These are phyloP conservation scores for Polychaeton citri DNA, from an alignment of 2,329 filamentous ascomycete genomes.

Conservation along the genomic window DNA sequence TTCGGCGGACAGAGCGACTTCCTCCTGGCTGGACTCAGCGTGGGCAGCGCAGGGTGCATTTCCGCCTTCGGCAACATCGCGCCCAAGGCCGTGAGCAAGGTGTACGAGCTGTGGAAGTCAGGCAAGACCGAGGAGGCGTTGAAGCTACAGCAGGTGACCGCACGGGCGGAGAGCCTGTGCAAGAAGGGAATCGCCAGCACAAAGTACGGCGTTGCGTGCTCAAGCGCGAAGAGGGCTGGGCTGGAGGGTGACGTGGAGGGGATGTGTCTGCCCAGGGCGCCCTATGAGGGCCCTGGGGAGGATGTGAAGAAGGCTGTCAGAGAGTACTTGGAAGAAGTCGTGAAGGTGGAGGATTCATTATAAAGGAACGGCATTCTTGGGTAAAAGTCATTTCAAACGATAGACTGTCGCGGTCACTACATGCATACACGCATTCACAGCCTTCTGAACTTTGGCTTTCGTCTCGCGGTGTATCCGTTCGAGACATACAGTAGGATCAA, in stretches of 20 bases:
- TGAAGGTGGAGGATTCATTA: conserved; percentile 25
- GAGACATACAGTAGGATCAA: too few relatives aligned
- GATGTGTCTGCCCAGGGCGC: conserved; percentile 45
- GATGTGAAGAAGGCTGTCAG: conserved; percentile 30
- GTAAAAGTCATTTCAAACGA: too few relatives aligned
- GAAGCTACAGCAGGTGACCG: conserved; percentile 43
- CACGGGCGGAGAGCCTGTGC: conserved; percentile 48
- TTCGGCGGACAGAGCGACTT: conserved; percentile 66
- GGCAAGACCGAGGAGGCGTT: conserved; percentile 44
- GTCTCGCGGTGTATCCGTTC: too few relatives aligned
- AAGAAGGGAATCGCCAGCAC: conserved; percentile 52
- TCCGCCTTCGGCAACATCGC: conserved; percentile 44
- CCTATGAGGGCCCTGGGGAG: conserved; percentile 41
- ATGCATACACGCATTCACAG: too few relatives aligned
- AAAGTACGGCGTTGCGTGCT: conserved; percentile 50
- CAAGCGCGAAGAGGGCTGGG: conserved; percentile 45
- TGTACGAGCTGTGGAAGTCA: conserved; percentile 45
- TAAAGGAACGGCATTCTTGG: too few relatives aligned
- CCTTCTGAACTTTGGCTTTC: too few relatives aligned
- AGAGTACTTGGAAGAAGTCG: conserved; percentile 27
- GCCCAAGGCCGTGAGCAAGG: conserved; percentile 37
- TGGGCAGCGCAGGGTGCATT: conserved; percentile 43
- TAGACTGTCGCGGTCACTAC: too few relatives aligned
- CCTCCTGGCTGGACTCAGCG: conserved; percentile 42
- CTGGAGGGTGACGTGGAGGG: conserved; percentile 43